Conservation (phyloP, 2,329 filamentous ascomycete genomes). For the Metarhizium brunneum region DNA sequence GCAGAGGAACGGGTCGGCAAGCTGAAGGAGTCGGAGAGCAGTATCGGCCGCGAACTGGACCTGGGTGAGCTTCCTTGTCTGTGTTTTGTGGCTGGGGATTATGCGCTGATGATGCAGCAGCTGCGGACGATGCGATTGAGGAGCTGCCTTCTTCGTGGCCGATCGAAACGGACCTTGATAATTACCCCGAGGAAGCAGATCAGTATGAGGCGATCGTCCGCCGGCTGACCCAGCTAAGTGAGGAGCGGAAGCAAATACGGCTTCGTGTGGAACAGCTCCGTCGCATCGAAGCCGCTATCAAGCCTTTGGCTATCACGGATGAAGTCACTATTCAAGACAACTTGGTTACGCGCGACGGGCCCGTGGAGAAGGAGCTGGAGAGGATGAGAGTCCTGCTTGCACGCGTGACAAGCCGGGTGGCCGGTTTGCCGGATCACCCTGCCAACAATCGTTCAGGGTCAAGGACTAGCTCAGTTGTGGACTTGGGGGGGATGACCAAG, state of each 20-base stretch:
- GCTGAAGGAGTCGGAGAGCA: slow-evolving; percentile 25
- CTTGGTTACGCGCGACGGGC: slow-evolving; percentile 54
- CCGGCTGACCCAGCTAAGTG: slow-evolving; percentile 39
- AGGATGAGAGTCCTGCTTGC: slow-evolving; percentile 55
- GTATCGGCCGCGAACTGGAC: slow-evolving; percentile 32
- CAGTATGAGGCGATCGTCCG: slow-evolving; percentile 42
- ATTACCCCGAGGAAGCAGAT: slow-evolving; percentile 35
- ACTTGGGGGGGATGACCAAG: slow-evolving; percentile 26
- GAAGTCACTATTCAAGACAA: slow-evolving; percentile 49
- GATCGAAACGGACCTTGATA: slow-evolving; percentile 23
- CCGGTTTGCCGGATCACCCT: slow-evolving; percentile 21
- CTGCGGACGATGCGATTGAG: slow-evolving; percentile 32
- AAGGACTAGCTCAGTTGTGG: slow-evolving; percentile 10
- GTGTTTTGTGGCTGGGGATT: neutral
- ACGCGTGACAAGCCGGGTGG: slow-evolving; percentile 46
- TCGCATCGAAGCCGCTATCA: slow-evolving; percentile 39
- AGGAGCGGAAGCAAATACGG: slow-evolving; percentile 21
- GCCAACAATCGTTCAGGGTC: slow-evolving; percentile 1
- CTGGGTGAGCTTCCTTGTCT: slow-evolving; percentile 26
- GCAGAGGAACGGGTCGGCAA: slow-evolving; percentile 28
- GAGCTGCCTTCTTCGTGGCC: slow-evolving; percentile 39
- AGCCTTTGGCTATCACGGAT: slow-evolving; percentile 25
- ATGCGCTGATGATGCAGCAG: slow-evolving; percentile 18
- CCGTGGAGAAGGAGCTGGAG: slow-evolving; percentile 57
- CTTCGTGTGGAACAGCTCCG: slow-evolving; percentile 37